Evolutionary conservation across 495 filamentous ascomycete genomes (phyloP).

Genomic region (Delitschia confertaspora): DNA sequence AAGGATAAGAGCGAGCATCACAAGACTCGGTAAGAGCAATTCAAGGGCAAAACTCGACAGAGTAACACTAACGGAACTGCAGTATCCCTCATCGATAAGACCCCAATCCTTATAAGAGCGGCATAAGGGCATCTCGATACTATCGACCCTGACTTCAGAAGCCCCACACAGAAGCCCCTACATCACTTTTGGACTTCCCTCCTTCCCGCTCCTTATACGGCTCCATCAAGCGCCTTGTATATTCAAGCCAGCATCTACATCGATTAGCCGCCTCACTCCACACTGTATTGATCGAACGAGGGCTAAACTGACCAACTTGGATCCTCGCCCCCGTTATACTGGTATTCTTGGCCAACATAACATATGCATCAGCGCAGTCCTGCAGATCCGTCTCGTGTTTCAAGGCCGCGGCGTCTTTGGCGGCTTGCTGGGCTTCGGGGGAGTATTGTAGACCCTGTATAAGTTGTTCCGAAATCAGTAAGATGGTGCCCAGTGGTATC

Average conservation of each 20-base stretch:
- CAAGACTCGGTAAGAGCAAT: too few relatives aligned
- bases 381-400: constrained; percentile 35
- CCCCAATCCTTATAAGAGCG: too few relatives aligned
- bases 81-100: too few relatives aligned
- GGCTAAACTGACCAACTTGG: constrained; percentile 31
- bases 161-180: background rate
- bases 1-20: too few relatives aligned
- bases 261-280: background rate
- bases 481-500: too few relatives aligned
- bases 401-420: constrained; percentile 32
- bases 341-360: constrained; percentile 36
- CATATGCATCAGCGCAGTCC: constrained; percentile 36
- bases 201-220: background rate
- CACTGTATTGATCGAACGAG: background rate
- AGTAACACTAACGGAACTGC: too few relatives aligned
- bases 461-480: background rate
- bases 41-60: too few relatives aligned
- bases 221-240: constrained; percentile 9
- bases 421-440: constrained; percentile 16
- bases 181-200: background rate
- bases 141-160: too few relatives aligned
- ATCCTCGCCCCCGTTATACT: constrained; percentile 37
- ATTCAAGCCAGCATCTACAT: constrained; percentile 22
- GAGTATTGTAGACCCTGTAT: constrained; percentile 31
- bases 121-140: too few relatives aligned